Evolutionary conservation across 768 basidiomycete species (phyloP), one percentile per base, ranked within the genome.

Genomic region (Candolleomyces aberdarensis): DNA sequence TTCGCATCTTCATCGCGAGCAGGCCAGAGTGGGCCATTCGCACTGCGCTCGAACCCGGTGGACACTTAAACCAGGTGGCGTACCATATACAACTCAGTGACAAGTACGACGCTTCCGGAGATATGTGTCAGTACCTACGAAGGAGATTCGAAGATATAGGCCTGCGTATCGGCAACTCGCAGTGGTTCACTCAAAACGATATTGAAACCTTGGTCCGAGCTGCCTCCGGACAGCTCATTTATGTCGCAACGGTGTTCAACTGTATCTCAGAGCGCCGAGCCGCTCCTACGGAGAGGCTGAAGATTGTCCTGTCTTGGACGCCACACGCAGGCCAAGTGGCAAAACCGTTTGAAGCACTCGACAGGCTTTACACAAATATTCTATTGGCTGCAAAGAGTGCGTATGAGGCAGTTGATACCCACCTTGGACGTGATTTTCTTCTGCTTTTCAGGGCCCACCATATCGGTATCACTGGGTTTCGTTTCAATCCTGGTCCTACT

Each of bases 191-290:
- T 3, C 15, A 39, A 5, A 8, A 51, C 14, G 58, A 26, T 3
- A 20, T 59, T 15, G 20, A 13, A 5, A 52, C 5, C 9, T 32
- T 59, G 2, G 58, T 59, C 7, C 9, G 17, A 14, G 32, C n/a
- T 5, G 47, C 58, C 6, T 59, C 58, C 9, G 58, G 58, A 3
- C 58, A 59, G 36, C 52, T 59, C 26, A 59, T 59, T 11, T 59
- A 59, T 39, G 58, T 47, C 17, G 49, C 58, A 13, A 59, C 58
- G 10, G 49, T 52, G 3, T 19, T 51, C 26, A 50, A 39, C 40
- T 59, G 17, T 39, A 29, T 59, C 13, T 17, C 31, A 15, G 48
- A 20, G 10, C 47, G 29, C 9, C 15, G 32, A 17, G 17, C 19
- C 3, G 17, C 8, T 7, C 58, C 58, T 2, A 3, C 14, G 10